Evolutionary conservation across 2,329 filamentous ascomycete species (phyloP).

Genomic region (Colletotrichum euphorbiae): DNA sequence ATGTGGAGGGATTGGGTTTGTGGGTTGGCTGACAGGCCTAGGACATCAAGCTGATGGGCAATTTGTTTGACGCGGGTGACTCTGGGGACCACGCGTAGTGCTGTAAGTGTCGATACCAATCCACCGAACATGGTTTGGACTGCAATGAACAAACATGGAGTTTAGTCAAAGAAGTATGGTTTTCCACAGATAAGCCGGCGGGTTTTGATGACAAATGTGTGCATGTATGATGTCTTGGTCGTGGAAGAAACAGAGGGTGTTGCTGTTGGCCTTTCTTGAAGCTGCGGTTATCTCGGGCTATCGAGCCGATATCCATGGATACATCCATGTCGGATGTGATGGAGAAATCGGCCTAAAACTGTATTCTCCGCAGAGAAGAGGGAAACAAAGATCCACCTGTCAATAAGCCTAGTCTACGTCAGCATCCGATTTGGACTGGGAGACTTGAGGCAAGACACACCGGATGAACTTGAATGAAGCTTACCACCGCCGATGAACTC

Average conservation of each 20-base stretch:
- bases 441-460: background rate
- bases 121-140: background rate
- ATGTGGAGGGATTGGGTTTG: conserved; percentile 8
- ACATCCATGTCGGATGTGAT: background rate
- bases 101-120: background rate
- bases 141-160: too few relatives aligned
- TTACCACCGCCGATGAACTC: background rate
- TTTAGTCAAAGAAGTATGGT: background rate
- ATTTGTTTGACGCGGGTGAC: background rate
- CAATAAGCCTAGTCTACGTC: background rate
- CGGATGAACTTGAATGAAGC: background rate
- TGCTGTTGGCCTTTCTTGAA: background rate
- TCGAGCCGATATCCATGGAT: background rate
- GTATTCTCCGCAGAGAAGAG: too few relatives aligned
- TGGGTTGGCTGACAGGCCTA: background rate
- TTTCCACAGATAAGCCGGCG: background rate
- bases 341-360: rapidly evolving
- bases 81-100: too few relatives aligned
- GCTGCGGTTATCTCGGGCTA: conserved; percentile 14
- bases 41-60: background rate
- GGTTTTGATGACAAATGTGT: too few relatives aligned
- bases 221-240: background rate
- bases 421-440: too few relatives aligned
- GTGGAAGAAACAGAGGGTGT: background rate
- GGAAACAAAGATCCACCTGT: background rate